Base-by-base conservation (phyloP, 371 early-diverging fungal species). In the Zychaea mexicana region DNA sequence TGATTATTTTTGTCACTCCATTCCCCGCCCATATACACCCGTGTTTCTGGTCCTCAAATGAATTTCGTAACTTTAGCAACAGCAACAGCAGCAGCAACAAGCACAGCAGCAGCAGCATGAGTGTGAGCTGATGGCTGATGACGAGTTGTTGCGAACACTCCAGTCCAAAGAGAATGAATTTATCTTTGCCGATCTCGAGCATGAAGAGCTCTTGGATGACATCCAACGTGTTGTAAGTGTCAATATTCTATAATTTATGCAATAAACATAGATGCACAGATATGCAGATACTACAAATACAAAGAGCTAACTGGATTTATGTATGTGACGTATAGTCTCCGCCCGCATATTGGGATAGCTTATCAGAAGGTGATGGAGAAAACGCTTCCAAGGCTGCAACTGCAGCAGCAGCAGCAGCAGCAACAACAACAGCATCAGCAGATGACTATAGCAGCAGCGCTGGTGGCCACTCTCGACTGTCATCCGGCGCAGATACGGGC, bases 141-240 rank as follows among this genome's bases (percentile, higher is more conserved):
- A 57, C 28, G 64, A 58, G 9, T 28, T 64, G 26, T 24, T 64
- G 15, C 31, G 27, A 38, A 42, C 58, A 27, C 33, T 64, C 17
- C 58, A 64, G 38, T 45, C 58, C n/a, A 64, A 64, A 46, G 64
- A 64, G 15, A 64, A 57, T 52, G 64, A 30, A 33, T 64, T 58
- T 21, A 32, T 64, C 5, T 64, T 64, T 46, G 47, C 27, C 21
- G 49, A 57, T 36, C 58, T 64, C 19, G 64, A 64, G 28, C 33
- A 64, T 39, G 38, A 39, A 38, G 21, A 28, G n/a, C 36, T 56
- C 13, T 42, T 42, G 6, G 59, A 58, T 27, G 59, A 58, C 26
- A 39, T 58, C n/a, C 59, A 58, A 17, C 42, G 59, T 15, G 45
- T 38, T 2, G 59, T 58, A 58, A 58, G 59, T 58, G 26, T 21